Evolutionary conservation across 139 green algal species (phyloP).

Genomic region (Astrephomene gubernaculifera): DNA sequence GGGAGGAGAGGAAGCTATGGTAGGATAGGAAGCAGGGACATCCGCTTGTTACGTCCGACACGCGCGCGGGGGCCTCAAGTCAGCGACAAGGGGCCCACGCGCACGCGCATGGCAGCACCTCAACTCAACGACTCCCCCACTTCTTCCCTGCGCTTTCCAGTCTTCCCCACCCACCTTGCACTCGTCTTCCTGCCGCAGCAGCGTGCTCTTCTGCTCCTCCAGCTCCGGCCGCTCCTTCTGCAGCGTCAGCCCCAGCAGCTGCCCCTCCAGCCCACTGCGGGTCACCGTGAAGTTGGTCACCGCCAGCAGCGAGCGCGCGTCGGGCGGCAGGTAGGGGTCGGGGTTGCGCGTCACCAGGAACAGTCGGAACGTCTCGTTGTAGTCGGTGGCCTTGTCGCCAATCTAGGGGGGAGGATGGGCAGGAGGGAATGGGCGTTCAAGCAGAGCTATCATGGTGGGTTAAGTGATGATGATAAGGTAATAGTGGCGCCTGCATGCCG

Average conservation of each 20-base stretch:
- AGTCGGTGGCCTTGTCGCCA: slow-evolving; percentile 80
- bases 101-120: no score
- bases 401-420: slow-evolving; percentile 40
- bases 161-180: slow-evolving; percentile 63
- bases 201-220: slow-evolving; percentile 76
- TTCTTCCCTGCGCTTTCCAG: background rate
- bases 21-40: no score
- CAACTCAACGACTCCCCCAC: background rate
- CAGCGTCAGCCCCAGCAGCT: slow-evolving; percentile 80
- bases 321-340: slow-evolving; percentile 67
- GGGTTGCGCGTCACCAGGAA: slow-evolving; percentile 84
- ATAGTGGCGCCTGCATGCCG: no score
- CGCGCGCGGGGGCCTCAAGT: no score
- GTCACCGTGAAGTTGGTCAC: slow-evolving; percentile 85
- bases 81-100: no score
- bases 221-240: slow-evolving; percentile 84
- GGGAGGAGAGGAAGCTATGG: background rate
- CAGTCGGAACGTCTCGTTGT: slow-evolving; percentile 78
- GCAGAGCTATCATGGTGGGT: no score
- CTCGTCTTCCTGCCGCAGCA: slow-evolving; percentile 77
- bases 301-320: slow-evolving; percentile 68
- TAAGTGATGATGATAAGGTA: no score
- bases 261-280: slow-evolving; percentile 66
- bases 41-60: no score
- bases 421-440: no score